phyloP scores from a whole-genome alignment of 2,329 filamentous ascomycete genomes.

The Colletotrichum sp. region DNA sequence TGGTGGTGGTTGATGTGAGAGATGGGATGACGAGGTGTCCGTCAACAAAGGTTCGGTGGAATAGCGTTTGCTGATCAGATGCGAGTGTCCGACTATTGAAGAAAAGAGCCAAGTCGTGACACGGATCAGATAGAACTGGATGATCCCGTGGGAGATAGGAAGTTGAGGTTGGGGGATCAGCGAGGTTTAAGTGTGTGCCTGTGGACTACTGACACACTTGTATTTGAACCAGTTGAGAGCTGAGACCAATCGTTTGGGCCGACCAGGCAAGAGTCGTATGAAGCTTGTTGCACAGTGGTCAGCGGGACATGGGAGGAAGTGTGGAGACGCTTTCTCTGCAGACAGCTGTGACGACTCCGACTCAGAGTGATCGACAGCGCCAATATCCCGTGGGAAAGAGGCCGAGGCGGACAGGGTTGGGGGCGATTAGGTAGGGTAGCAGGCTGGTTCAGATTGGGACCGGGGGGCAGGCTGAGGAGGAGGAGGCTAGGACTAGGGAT shows the following conservation, averaged over 20 bases:
- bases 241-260: slow-evolving; percentile 43
- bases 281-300: slow-evolving; percentile 48
- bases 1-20: background rate
- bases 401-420: slow-evolving; percentile 50
- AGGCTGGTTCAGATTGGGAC: slow-evolving; percentile 34
- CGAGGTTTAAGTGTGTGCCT: slow-evolving; percentile 43
- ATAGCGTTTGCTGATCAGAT: slow-evolving; percentile 56
- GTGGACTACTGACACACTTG: slow-evolving; percentile 23
- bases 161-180: slow-evolving; percentile 56
- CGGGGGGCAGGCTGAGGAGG: slow-evolving; percentile 39
- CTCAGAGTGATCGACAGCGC: slow-evolving; percentile 58
- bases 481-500: slow-evolving; percentile 12
- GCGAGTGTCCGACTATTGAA: slow-evolving; percentile 48
- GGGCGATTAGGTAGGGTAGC: slow-evolving; percentile 43
- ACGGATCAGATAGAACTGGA: slow-evolving; percentile 35
- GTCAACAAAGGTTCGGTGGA: slow-evolving; percentile 26
- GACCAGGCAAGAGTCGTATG: slow-evolving; percentile 40
- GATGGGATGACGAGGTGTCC: slow-evolving; percentile 16
- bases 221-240: slow-evolving; percentile 33
- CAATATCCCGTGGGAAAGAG: slow-evolving; percentile 55
- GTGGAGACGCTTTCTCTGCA: slow-evolving; percentile 36
- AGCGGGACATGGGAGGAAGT: slow-evolving; percentile 41
- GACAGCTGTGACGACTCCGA: slow-evolving; percentile 56
- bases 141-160: slow-evolving; percentile 30
- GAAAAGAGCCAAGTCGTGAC: slow-evolving; percentile 48